A percentile compares a stretch with the other conserved stretches of the same genome.
Conservation (phyloP, 192 early-diverging fungal genomes). For the Coemansia sp. region DNA sequence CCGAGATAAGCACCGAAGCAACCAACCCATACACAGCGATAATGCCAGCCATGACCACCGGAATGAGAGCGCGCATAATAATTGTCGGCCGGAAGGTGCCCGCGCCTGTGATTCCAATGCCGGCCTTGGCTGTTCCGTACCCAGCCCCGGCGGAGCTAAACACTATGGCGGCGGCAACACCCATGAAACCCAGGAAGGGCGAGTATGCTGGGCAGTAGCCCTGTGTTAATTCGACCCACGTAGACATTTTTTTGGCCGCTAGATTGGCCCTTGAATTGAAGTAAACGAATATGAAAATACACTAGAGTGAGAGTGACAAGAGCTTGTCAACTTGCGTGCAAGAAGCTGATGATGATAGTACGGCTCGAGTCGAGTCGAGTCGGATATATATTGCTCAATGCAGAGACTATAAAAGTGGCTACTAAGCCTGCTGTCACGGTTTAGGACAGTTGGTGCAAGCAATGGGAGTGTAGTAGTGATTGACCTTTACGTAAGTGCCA, state of each 20-base stretch:
- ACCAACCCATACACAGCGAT: conserved; percentile 98
- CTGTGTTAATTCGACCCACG: conserved; percentile 31
- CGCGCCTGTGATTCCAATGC: conserved; percentile 92
- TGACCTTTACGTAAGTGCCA: too few species aligned
- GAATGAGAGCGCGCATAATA: conserved; percentile 85
- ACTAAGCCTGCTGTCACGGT: too few species aligned
- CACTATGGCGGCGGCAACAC: conserved; percentile 58
- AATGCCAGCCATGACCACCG: conserved; percentile 99
- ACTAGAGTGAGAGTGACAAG: too few species aligned
- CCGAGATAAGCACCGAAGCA: conserved; percentile 85
- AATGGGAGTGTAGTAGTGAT: too few species aligned
- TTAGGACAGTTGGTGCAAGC: too few species aligned
- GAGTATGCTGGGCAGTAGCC: conserved; percentile 53
- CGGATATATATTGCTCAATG: too few species aligned
- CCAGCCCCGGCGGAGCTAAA: conserved; percentile 90
- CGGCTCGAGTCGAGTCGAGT: too few species aligned
- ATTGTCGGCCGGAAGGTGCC: conserved; percentile 93
- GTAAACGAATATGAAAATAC: neutral
- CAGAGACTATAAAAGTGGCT: too few species aligned
- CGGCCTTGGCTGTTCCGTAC: conserved; percentile 97
- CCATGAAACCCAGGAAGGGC: conserved; percentile 60
- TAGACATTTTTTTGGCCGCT: neutral
- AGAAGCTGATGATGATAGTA: too few species aligned
- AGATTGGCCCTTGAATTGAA: neutral
- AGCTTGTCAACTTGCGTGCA: too few species aligned